Percentiles rank a stretch among this genome's conserved stretches.
Conservation (phyloP, 441 rosid genomes). For the Monsonia emarginata region DNA sequence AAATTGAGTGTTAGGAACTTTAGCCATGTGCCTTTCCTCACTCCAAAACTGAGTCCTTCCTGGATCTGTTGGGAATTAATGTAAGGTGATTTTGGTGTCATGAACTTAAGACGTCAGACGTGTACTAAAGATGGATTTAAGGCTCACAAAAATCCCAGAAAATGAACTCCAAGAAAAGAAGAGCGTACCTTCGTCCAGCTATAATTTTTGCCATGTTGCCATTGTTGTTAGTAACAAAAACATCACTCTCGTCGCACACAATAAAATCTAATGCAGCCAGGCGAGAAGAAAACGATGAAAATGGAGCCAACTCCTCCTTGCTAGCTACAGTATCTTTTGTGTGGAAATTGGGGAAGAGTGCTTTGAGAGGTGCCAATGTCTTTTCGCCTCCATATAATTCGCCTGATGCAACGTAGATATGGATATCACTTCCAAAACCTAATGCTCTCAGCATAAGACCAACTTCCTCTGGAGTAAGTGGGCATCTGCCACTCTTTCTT, state of each 20-base stretch:
- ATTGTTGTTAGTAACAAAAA: slow-evolving; percentile 88
- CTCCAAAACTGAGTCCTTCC: too few relatives aligned
- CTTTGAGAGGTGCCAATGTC: slow-evolving; percentile 71
- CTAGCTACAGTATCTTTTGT: slow-evolving; percentile 77
- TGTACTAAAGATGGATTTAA: too few relatives aligned
- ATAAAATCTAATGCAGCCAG: slow-evolving; percentile 97
- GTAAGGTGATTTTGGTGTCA: too few relatives aligned
- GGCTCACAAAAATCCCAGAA: neutral
- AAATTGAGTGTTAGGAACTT: too few relatives aligned
- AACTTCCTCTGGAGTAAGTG: slow-evolving; percentile 90
- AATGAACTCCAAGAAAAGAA: neutral
- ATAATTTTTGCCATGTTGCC: slow-evolving; percentile 95
- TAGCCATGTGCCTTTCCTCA: too few relatives aligned
- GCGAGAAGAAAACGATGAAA: slow-evolving; percentile 66
- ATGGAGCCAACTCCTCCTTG: slow-evolving; percentile 64
- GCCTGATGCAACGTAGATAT: slow-evolving; percentile 93
- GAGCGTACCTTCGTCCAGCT: slow-evolving; percentile 75
- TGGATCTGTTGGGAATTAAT: too few relatives aligned
- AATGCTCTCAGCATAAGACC: slow-evolving; percentile 94
- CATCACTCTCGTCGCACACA: slow-evolving; percentile 91
- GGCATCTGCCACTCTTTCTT: slow-evolving; percentile 91
- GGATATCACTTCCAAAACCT: slow-evolving; percentile 82
- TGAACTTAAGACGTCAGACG: too few relatives aligned
- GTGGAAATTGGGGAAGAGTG: slow-evolving; percentile 76
- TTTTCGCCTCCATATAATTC: slow-evolving; percentile 86